A percentile compares a stretch with the other conserved stretches of the same genome.
Conservation (phyloP, 805 yeast genomes). For the Saturnispora galanensis region DNA sequence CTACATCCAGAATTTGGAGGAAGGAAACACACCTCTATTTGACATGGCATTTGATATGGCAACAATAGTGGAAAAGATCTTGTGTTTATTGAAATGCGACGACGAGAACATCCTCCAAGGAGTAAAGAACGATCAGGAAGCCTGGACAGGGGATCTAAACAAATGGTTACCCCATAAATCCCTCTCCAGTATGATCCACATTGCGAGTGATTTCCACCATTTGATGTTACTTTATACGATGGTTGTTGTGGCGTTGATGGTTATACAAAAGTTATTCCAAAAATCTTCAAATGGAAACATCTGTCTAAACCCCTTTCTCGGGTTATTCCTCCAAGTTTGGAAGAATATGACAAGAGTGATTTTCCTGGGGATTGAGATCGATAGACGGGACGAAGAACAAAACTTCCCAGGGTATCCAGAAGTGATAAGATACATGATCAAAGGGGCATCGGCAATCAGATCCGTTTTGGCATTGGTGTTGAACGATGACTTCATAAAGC, state of each 20-base stretch:
- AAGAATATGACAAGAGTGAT: conserved; percentile 53
- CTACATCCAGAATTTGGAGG: conserved; percentile 13
- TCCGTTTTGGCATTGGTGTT: conserved; percentile 51
- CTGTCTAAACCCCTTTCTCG: conserved; percentile 52
- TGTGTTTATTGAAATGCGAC: conserved; percentile 29
- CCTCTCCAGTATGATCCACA: conserved; percentile 15
- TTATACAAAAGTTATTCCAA: conserved; percentile 35
- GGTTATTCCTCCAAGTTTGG: conserved; percentile 52
- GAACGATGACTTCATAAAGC: conserved; percentile 35
- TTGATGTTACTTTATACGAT: conserved; percentile 38
- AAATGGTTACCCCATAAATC: conserved; percentile 32
- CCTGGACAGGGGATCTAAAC: conserved; percentile 25
- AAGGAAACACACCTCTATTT: conserved; percentile 27
- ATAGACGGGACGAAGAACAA: conserved; percentile 38
- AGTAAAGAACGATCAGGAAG: conserved; percentile 31
- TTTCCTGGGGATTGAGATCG: conserved; percentile 50
- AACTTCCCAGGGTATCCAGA: conserved; percentile 34
- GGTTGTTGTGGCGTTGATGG: conserved; percentile 31
- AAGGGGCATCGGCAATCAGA: conserved; percentile 58
- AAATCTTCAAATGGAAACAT: conserved; percentile 27
- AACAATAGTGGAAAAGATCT: conserved; percentile 29
- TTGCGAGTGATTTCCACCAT: conserved; percentile 26
- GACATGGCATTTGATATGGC: conserved; percentile 26
- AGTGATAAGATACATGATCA: conserved; percentile 37
- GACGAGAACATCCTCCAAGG: conserved; percentile 34